phyloP scores from a whole-genome alignment of 768 basidiomycete genomes.

The Hypsizygus marmoreus region DNA sequence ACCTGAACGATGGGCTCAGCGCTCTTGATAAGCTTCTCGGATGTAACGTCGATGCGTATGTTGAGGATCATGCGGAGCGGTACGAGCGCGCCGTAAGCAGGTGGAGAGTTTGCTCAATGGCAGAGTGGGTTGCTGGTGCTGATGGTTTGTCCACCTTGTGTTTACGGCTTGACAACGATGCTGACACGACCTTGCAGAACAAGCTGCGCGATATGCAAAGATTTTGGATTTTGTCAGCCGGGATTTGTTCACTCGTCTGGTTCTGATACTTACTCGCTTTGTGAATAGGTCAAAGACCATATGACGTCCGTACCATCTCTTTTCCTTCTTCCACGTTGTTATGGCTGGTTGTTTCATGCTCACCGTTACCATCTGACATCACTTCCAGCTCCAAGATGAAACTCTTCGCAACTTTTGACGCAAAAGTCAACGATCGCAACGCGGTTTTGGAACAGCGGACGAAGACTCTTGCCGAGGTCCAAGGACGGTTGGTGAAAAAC shows the following conservation, averaged over 20 bases:
- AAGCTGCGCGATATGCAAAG: conserved; percentile 41
- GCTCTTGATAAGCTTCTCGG: conserved; percentile 43
- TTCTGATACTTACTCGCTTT: neutral
- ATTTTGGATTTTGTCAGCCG: conserved; percentile 52
- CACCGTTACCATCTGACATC: neutral
- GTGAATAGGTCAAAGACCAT: conserved; percentile 45
- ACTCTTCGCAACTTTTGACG: conserved; percentile 46
- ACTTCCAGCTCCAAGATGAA: conserved; percentile 47
- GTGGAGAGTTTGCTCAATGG: conserved; percentile 52
- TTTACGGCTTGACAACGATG: neutral
- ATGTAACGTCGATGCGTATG: conserved; percentile 42
- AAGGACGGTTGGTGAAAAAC: conserved; percentile 40
- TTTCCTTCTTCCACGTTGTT: neutral
- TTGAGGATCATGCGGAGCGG: conserved; percentile 39
- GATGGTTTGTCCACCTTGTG: conserved; percentile 37
- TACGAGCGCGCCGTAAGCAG: conserved; percentile 46
- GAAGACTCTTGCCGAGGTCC: conserved; percentile 36
- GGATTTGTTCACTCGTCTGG: neutral
- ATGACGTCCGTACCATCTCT: conserved; percentile 41
- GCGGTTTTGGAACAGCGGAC: conserved; percentile 42
- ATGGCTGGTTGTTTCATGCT: neutral
- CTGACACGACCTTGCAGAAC: conserved; percentile 32
- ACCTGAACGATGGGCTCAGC: conserved; percentile 3
- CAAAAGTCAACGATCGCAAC: conserved; percentile 42
- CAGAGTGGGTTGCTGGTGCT: conserved; percentile 58